A percentile compares a stretch with the other conserved stretches of the same genome.
phyloP scores from a whole-genome alignment of 1,284 basidiomycete species.

The Rhodotorula glutinis region DNA sequence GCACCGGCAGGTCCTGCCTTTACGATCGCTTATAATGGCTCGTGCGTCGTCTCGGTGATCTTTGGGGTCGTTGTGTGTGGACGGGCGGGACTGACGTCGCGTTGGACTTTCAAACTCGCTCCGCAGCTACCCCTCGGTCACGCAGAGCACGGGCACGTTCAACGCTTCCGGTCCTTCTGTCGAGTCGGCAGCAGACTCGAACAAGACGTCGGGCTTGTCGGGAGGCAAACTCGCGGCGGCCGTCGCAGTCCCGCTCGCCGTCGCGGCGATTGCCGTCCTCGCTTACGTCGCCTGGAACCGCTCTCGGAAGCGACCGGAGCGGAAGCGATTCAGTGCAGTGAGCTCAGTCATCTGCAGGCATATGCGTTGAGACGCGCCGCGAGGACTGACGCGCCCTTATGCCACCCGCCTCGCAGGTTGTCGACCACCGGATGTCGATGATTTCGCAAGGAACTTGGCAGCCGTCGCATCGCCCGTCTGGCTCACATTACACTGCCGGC shows the following conservation, averaged over 20 bases:
- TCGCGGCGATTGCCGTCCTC: constrained; percentile 2
- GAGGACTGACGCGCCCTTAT: background rate
- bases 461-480: constrained; percentile 24
- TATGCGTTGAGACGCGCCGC: no score
- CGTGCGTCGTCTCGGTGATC: constrained; percentile 6
- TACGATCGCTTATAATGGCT: constrained; percentile 36
- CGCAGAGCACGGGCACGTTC: constrained; percentile 2
- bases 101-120: background rate
- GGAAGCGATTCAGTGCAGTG: constrained; percentile 36
- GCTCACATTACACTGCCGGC: constrained; percentile 18
- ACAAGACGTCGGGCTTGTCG: constrained; percentile 6
- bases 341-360: background rate
- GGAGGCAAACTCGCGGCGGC: constrained; percentile 36
- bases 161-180: constrained; percentile 34
- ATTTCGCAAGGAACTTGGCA: constrained; percentile 40
- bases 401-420: constrained; percentile 15
- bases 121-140: constrained; percentile 34
- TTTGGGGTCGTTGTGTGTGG: no score
- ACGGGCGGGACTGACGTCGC: background rate
- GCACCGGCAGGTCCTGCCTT: constrained; percentile 34
- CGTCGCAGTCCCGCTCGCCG: constrained; percentile 32
- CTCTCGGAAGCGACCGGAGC: constrained; percentile 20
- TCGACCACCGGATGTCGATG: constrained; percentile 42
- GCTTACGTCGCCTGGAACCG: constrained; percentile 34
- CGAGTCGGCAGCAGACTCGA: constrained; percentile 26